phyloP scores from a whole-genome alignment of 176 grass and related monocot genomes.

The Triticum dicoccoides region DNA sequence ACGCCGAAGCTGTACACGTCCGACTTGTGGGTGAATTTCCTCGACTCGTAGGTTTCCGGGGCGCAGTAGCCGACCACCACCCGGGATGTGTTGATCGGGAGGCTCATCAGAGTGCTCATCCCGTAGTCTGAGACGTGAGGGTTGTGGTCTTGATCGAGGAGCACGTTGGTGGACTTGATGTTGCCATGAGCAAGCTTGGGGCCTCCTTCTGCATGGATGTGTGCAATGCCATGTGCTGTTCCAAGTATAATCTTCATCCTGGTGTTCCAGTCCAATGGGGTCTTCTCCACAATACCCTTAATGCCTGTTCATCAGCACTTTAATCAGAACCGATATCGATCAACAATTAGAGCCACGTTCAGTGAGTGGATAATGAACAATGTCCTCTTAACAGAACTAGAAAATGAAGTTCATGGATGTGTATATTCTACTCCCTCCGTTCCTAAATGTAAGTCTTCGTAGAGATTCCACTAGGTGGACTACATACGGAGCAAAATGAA shows the following conservation, averaged over 20 bases:
- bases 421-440: background rate
- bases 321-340: slow-evolving; percentile 22
- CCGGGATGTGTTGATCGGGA: slow-evolving; percentile 60
- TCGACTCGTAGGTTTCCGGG: slow-evolving; percentile 76
- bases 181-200: slow-evolving; percentile 86
- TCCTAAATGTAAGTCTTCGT: too few relatives aligned
- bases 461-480: too few relatives aligned
- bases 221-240: slow-evolving; percentile 62
- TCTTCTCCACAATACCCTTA: slow-evolving; percentile 50
- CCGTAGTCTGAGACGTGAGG: slow-evolving; percentile 81
- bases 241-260: slow-evolving; percentile 82
- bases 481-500: too few relatives aligned
- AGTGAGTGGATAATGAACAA: background rate
- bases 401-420: slow-evolving; percentile 13
- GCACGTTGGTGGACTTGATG: slow-evolving; percentile 94
- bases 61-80: slow-evolving; percentile 63
- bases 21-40: slow-evolving; percentile 85
- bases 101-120: slow-evolving; percentile 58
- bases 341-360: slow-evolving; percentile 9
- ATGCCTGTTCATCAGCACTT: slow-evolving; percentile 54
- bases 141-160: slow-evolving; percentile 63
- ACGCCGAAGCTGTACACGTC: slow-evolving; percentile 94
- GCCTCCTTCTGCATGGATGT: slow-evolving; percentile 83
- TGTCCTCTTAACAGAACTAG: background rate
- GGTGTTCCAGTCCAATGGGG: slow-evolving; percentile 70